Evolutionary conservation across 1,139 yeast species (phyloP).

Genomic region (Yamadazyma sp.): DNA sequence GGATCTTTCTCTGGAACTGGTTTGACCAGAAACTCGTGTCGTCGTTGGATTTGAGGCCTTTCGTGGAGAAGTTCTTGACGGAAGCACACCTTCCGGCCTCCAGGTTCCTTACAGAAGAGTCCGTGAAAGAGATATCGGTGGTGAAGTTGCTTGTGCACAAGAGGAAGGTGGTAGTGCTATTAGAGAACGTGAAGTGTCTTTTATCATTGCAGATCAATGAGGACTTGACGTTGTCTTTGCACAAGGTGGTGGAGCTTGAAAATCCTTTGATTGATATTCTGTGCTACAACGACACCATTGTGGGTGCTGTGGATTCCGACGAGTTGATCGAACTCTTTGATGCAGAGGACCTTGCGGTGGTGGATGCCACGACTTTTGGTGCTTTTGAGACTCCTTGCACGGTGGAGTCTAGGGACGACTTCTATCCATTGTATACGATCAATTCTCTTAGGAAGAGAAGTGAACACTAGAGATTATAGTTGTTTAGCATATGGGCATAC

Average conservation of each 20-base stretch:
- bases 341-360: constrained; percentile 10
- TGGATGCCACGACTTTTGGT: constrained; percentile 11
- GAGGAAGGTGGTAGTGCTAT: constrained; percentile 43
- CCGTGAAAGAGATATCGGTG: constrained; percentile 55
- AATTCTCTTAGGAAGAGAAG: constrained; percentile 77
- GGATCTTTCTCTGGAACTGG: constrained; percentile 82
- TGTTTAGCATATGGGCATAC: too few species aligned
- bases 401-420: constrained; percentile 39
- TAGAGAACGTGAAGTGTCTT: constrained; percentile 58
- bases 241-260: constrained; percentile 27
- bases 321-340: constrained; percentile 23
- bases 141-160: constrained; percentile 41
- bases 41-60: constrained; percentile 48
- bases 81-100: constrained; percentile 67
- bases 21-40: constrained; percentile 43
- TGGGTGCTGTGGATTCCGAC: constrained; percentile 45
- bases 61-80: constrained; percentile 49
- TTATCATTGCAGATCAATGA: constrained; percentile 39
- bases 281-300: constrained; percentile 23
- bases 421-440: constrained; percentile 64
- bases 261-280: constrained; percentile 29
- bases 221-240: constrained; percentile 20
- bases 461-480: constrained; percentile 64
- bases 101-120: constrained; percentile 57
- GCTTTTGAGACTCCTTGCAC: constrained; percentile 32